Conservation (phyloP, 1,284 basidiomycete genomes). For the Leccinum pachyderme region DNA sequence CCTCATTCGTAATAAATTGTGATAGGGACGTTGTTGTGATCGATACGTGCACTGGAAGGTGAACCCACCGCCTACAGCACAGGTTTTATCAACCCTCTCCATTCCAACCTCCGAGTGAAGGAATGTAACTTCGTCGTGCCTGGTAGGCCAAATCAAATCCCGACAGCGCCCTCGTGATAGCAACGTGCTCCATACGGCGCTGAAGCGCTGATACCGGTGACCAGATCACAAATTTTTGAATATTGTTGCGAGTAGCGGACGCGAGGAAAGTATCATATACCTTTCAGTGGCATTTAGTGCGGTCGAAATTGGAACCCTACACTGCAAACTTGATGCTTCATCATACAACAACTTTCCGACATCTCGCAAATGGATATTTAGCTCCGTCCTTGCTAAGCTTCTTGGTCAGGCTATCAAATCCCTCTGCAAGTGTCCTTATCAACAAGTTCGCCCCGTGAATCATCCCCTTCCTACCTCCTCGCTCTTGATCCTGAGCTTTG, state of each 20-base stretch:
- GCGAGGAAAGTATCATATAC: not conserved
- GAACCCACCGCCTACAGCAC: not conserved
- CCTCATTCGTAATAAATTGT: not conserved
- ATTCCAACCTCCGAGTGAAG: not conserved
- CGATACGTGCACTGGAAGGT: constrained; percentile 10
- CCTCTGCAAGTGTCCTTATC: not conserved
- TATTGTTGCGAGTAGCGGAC: not conserved
- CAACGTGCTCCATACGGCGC: not conserved
- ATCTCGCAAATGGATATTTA: not conserved
- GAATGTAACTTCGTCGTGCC: not conserved
- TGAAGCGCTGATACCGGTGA: not conserved
- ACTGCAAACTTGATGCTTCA: constrained; percentile 8
- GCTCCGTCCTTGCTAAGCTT: not conserved
- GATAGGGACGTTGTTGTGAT: not conserved
- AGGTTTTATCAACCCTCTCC: not conserved
- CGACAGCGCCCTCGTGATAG: not conserved
- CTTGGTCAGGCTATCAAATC: not conserved
- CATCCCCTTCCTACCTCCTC: not conserved
- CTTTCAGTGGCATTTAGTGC: not conserved
- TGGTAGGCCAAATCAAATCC: not conserved
- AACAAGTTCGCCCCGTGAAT: constrained; percentile 9
- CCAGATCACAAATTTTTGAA: too few species aligned
- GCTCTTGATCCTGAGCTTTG: not conserved
- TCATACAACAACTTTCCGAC: constrained; percentile 2
- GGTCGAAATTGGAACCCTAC: constrained; percentile 1